Percentiles rank a stretch among this genome's conserved stretches.
phyloP scores from a whole-genome alignment of 495 filamentous ascomycete species.

The Talaromyces nanjingensis region DNA sequence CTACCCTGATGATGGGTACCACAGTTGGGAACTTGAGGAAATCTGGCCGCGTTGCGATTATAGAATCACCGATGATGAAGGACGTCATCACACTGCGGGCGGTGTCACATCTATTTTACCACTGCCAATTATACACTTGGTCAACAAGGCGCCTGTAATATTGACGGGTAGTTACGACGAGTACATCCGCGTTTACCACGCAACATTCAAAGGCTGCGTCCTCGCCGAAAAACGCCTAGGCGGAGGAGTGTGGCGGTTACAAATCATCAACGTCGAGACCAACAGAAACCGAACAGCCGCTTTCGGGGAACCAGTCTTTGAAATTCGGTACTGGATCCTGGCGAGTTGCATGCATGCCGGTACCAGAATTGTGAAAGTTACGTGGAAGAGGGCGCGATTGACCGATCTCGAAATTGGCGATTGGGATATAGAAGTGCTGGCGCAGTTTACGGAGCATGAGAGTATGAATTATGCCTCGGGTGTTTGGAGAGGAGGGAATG shows the following conservation, averaged over 20 bases:
- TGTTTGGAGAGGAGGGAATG: conserved; percentile 41
- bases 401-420: conserved; percentile 15
- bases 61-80: conserved; percentile 26
- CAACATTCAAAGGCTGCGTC: conserved; percentile 30
- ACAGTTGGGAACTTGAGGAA: neutral
- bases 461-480: conserved; percentile 96
- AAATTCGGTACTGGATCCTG: conserved; percentile 50
- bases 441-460: conserved; percentile 75
- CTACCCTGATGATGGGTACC: conserved; percentile 13
- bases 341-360: conserved; percentile 95
- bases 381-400: conserved; percentile 11
- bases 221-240: conserved; percentile 59
- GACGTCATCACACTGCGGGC: conserved; percentile 53
- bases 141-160: conserved; percentile 43
- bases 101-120: conserved; percentile 87
- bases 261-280: conserved; percentile 40
- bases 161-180: conserved; percentile 95
- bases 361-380: conserved; percentile 56
- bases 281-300: conserved; percentile 4
- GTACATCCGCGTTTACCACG: conserved; percentile 58
- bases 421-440: conserved; percentile 63
- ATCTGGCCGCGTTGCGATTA: neutral
- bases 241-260: conserved; percentile 89
- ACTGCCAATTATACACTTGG: conserved; percentile 27
- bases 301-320: neutral